Conservation (phyloP, 345 rosid genomes). For the Eutrema yunnanense region DNA sequence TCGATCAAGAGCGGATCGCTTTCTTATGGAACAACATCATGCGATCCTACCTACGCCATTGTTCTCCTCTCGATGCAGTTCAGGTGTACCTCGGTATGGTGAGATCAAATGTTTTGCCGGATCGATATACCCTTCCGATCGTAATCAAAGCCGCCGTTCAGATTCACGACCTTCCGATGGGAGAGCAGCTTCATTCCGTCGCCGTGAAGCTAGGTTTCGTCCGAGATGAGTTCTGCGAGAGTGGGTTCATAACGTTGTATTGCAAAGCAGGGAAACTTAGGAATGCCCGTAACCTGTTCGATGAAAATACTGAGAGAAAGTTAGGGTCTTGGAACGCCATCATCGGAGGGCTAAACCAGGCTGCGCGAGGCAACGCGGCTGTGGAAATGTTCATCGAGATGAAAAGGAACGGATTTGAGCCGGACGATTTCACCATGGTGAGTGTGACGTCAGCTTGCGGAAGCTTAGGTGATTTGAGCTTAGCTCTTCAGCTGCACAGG, state of each 20-base stretch:
- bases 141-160: conserved; percentile 50
- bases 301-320: conserved; percentile 59
- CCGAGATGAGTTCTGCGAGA: conserved; percentile 65
- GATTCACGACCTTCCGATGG: conserved; percentile 32
- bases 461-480: conserved; percentile 52
- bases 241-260: conserved; percentile 58
- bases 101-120: conserved; percentile 50
- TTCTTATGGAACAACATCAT: conserved; percentile 71
- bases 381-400: conserved; percentile 54
- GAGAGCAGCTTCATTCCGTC: conserved; percentile 57
- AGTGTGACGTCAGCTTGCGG: conserved; percentile 76
- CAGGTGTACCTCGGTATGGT: conserved; percentile 47
- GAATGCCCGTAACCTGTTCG: conserved; percentile 57
- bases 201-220: conserved; percentile 51
- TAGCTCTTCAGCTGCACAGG: conserved; percentile 73
- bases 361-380: conserved; percentile 48
- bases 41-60: conserved; percentile 55
- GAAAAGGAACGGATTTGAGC: conserved; percentile 51
- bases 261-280: conserved; percentile 44
- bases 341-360: conserved; percentile 58
- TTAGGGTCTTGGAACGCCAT: conserved; percentile 90
- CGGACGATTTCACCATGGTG: conserved; percentile 78
- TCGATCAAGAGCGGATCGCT: conserved; percentile 32
- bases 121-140: conserved; percentile 68
- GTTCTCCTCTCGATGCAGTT: conserved; percentile 47